Conservation (phyloP, 768 basidiomycete genomes). For the Termitomyces sp. region DNA sequence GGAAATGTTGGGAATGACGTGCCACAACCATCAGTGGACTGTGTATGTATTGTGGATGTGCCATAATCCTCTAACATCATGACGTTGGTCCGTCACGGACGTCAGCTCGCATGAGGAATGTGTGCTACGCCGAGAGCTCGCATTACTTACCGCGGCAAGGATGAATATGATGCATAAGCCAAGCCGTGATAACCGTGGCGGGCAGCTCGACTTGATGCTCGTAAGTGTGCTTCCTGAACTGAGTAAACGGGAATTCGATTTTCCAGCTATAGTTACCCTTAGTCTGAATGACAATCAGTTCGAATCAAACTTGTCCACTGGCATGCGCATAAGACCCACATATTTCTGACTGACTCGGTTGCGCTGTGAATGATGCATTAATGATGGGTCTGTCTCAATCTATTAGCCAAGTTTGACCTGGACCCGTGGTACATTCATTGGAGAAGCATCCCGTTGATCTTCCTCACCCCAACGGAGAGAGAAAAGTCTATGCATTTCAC, state of each 20-base stretch:
- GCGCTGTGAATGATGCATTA: not conserved
- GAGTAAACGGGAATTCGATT: not conserved
- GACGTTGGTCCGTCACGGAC: constrained; percentile 1
- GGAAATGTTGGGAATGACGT: too few relatives aligned
- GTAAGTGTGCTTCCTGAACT: not conserved
- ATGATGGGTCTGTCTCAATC: not conserved
- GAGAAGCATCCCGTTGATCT: not conserved
- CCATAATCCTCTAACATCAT: not conserved
- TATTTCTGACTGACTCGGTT: not conserved
- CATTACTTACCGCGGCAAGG: not conserved
- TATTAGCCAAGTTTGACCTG: not conserved
- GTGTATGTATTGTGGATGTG: not conserved
- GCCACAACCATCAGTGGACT: not conserved
- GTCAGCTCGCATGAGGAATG: not conserved
- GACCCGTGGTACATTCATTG: not conserved
- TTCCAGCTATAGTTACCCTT: not conserved
- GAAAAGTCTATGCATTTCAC: not conserved
- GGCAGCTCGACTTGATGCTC: not conserved
- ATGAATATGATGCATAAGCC: not conserved
- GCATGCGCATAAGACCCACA: too few relatives aligned
- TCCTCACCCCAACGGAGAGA: not conserved
- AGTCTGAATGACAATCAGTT: not conserved
- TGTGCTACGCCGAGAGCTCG: not conserved
- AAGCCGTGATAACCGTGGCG: not conserved
- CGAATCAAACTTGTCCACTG: not conserved